Base-by-base conservation (phyloP, 163 green algal genomes). In the Scenedesmus sp. region DNA sequence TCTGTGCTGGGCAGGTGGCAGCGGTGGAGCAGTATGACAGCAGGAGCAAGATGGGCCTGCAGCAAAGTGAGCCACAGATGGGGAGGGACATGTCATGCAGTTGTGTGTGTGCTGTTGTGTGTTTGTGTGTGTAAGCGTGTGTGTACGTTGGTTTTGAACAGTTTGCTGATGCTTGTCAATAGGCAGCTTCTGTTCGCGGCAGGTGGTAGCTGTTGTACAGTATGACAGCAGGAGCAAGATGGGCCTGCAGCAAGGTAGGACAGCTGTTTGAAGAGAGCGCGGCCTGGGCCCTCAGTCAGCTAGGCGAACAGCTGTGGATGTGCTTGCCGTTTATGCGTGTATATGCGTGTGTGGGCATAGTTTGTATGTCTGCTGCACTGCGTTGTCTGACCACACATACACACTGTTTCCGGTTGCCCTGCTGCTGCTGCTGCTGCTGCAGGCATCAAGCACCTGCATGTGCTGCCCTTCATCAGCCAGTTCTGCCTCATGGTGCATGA, bases 371-470 rank as follows among this genome's bases (percentile, higher is more conserved):
- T n/a, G n/a, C n/a, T n/a, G n/a, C n/a, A n/a, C n/a, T n/a, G n/a
- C n/a, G n/a, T n/a, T n/a, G n/a, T n/a, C n/a, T n/a, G n/a, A n/a
- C n/a, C n/a, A n/a, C n/a, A n/a, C n/a, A n/a, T n/a, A n/a, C n/a
- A n/a, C n/a, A n/a, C n/a, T n/a, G n/a, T n/a, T n/a, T n/a, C n/a
- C n/a, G n/a, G n/a, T n/a, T n/a, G n/a, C n/a, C n/a, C 54, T 87
- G 56, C 67, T 77, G 67, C 67, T 77, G 74, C 8, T 82, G 74
- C 34, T 60, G 76, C 62, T 76, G 64, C 46, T 82, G 56, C 46
- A 90, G 84, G 90, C 82, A 88, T 93, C 84, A 90, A 90, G 57
- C 64, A 90, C 73, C 20, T 93, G 34, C 90, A 91, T 73, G 83
- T 93, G 57, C 76, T 93, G 60, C 90, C 90, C 4, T 62, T 84